phyloP scores from a whole-genome alignment of 192 early-diverging fungal species.

The Spinellus fusiger region DNA sequence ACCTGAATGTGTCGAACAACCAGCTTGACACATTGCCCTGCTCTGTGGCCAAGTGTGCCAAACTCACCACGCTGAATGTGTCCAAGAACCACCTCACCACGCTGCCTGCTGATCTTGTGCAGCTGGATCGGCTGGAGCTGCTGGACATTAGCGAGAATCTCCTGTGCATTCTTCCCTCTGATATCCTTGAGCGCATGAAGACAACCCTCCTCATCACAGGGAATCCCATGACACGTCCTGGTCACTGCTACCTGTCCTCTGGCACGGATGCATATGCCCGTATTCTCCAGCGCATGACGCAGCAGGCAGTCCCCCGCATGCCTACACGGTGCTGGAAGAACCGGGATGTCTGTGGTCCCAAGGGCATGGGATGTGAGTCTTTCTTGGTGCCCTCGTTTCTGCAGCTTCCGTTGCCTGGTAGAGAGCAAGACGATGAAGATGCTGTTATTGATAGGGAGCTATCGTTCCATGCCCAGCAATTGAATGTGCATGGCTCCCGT shows the following conservation, averaged over 20 bases:
- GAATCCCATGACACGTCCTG: constrained; percentile 42
- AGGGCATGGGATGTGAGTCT: constrained; percentile 17
- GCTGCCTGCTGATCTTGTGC: constrained; percentile 21
- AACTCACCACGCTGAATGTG: constrained; percentile 18
- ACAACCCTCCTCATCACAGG: constrained; percentile 45
- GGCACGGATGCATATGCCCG: constrained; percentile 15
- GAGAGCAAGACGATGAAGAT: constrained; percentile 22
- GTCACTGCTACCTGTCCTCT: constrained; percentile 17
- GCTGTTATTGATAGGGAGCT: constrained; percentile 30
- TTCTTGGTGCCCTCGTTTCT: not conserved
- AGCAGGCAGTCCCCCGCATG: constrained; percentile 12
- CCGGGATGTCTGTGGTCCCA: constrained; percentile 15
- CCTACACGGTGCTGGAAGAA: not conserved
- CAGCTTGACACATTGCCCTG: constrained; percentile 44
- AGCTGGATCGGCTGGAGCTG: constrained; percentile 20
- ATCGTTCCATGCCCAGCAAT: constrained; percentile 24
- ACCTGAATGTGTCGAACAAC: constrained; percentile 38
- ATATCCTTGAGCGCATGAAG: constrained; percentile 32
- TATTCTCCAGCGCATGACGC: constrained; percentile 22
- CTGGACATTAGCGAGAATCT: constrained; percentile 33
- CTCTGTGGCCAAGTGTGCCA: constrained; percentile 33
- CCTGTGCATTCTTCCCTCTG: constrained; percentile 28
- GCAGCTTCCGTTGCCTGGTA: not conserved
- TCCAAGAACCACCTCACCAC: constrained; percentile 33
- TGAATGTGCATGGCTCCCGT: constrained; percentile 20